phyloP scores from a whole-genome alignment of 345 rosid species.

The Sonneratia caseolaris region DNA sequence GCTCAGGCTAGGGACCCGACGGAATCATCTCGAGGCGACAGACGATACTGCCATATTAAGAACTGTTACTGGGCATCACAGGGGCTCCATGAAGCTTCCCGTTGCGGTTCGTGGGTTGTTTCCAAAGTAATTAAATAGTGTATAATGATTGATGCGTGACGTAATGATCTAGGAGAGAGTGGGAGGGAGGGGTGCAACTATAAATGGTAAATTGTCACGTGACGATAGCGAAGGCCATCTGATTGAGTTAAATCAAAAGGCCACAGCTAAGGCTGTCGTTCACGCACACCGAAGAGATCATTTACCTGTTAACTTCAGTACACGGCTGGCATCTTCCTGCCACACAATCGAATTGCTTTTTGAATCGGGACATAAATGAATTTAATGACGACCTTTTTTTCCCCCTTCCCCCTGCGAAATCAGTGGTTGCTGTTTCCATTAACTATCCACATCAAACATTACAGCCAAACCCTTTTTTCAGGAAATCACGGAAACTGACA shows the following conservation, averaged over 20 bases:
- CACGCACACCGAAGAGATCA: neutral
- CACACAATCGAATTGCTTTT: neutral
- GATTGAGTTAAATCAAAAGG: neutral
- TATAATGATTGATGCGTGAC: neutral
- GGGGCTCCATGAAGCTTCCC: too few relatives aligned
- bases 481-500: too few relatives aligned
- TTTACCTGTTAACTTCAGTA: neutral
- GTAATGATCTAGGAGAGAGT: neutral
- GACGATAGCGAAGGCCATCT: neutral
- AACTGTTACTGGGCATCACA: too few relatives aligned
- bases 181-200: neutral
- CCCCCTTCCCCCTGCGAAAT: too few relatives aligned
- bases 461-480: too few relatives aligned
- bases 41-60: too few relatives aligned
- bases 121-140: neutral
- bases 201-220: neutral
- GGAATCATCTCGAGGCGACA: too few relatives aligned
- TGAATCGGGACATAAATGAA: neutral
- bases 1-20: too few relatives aligned
- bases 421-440: too few relatives aligned
- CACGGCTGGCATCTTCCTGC: constrained; percentile 1
- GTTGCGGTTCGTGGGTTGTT: too few relatives aligned
- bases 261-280: neutral
- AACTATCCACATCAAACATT: too few relatives aligned
- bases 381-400: too few relatives aligned